Conservation (phyloP, 1,284 basidiomycete genomes). For the Xerocomus minutiporus region DNA sequence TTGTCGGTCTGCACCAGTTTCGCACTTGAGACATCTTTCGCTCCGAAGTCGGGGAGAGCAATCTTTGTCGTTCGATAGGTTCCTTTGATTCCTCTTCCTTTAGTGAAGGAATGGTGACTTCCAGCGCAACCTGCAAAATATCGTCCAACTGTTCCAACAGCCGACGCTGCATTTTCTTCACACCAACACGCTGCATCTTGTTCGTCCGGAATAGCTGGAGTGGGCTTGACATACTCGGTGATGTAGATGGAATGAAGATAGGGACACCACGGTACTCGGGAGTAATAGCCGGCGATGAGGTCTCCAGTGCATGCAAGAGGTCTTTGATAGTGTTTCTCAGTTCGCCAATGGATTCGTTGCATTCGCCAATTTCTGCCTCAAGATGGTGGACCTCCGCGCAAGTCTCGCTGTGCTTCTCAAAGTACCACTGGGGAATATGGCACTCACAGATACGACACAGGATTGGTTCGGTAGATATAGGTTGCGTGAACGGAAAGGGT, state of each 20-base stretch:
- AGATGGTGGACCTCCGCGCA: slow-evolving; percentile 95
- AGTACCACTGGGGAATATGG: slow-evolving; percentile 97
- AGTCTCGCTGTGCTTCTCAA: slow-evolving; percentile 99
- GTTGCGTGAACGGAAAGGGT: slow-evolving; percentile 68
- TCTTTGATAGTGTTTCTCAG: slow-evolving; percentile 80
- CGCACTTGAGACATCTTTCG: slow-evolving; percentile 76
- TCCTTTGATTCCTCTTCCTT: slow-evolving; percentile 88
- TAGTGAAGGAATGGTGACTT: slow-evolving; percentile 85
- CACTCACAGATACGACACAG: slow-evolving; percentile 98
- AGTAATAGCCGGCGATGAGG: slow-evolving; percentile 52
- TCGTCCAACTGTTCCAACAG: slow-evolving; percentile 84
- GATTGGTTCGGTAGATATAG: slow-evolving; percentile 82
- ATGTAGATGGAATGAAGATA: slow-evolving; percentile 67
- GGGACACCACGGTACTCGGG: slow-evolving; percentile 89
- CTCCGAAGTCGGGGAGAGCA: slow-evolving; percentile 85
- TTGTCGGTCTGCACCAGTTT: slow-evolving; percentile 79
- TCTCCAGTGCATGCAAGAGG: slow-evolving; percentile 60
- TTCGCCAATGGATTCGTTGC: slow-evolving; percentile 90
- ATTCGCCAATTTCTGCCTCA: slow-evolving; percentile 91
- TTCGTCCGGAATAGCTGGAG: slow-evolving; percentile 66
- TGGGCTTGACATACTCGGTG: slow-evolving; percentile 63
- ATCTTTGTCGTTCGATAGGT: slow-evolving; percentile 87
- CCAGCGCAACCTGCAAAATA: slow-evolving; percentile 72
- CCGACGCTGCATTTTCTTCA: slow-evolving; percentile 78
- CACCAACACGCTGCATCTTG: slow-evolving; percentile 74